Base-by-base conservation (phyloP, 805 yeast species). In the Yamadazyma endophytica region DNA sequence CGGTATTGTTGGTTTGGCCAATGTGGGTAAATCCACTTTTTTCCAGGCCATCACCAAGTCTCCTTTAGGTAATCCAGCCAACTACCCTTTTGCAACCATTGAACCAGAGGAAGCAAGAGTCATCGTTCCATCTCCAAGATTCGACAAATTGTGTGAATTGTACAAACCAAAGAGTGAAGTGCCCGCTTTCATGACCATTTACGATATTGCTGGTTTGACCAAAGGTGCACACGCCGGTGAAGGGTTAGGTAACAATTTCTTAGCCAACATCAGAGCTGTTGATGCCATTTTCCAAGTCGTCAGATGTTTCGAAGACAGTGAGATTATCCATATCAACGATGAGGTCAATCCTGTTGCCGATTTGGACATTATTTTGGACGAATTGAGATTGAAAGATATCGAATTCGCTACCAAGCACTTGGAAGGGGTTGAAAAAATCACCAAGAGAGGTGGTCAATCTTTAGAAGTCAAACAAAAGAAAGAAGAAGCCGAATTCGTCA, bases 311-410 rank as follows among this genome's bases (percentile, higher is more conserved):
- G 66, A 66, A 34, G 80, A 77, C 48, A 73, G 70, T 6, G 85
- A 79, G 30, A 77, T 80, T 34, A 75, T 78, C 12, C 87, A 81
- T 51, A 70, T 80, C 17, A 35, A 35, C 21, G 96, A 89, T 51
- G 68, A 63, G 42, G 98, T 92, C 41, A 79, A 92, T 64, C 98
- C 98, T 43, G 80, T 77, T 31, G 85, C 95, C 57, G 98, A 92
- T 66, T 76, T 92, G 65, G 92, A 85, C 45, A 90, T 92, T 57
- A 86, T 92, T 56, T 73, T 75, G 46, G 85, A 83, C 44, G 98
- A 92, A 70, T 77, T 92, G 63, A 82, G 96, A 68, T 74, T 90
- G 58, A 92, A 92, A 70, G 98, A 92, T 65, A 88, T 92, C 48
- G 98, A 92, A 67, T 92, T 92, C 54, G 82, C 89, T 45, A 78